Conservation (phyloP, 2,329 filamentous ascomycete genomes). For the Diplocarpon rosae region DNA sequence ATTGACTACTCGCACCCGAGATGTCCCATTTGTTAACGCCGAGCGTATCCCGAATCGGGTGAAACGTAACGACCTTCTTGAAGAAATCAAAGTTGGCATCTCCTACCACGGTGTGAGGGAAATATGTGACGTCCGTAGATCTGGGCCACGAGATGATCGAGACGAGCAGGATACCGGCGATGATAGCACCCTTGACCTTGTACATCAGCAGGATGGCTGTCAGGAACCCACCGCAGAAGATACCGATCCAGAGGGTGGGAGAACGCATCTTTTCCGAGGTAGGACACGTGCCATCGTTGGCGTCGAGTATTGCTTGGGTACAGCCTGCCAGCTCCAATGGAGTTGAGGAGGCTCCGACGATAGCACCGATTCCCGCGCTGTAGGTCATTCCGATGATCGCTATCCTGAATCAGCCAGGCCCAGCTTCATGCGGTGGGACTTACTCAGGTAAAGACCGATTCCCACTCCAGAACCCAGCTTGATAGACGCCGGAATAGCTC, state of each 20-base stretch:
- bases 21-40: conserved; percentile 67
- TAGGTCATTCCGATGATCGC: conserved; percentile 66
- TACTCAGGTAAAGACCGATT: conserved; percentile 65
- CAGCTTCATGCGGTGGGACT: conserved; percentile 21
- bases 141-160: conserved; percentile 85
- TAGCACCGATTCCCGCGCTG: conserved; percentile 68
- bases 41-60: conserved; percentile 59
- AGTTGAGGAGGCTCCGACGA: conserved; percentile 56
- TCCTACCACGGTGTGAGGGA: conserved; percentile 61
- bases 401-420: background rate
- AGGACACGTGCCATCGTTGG: conserved; percentile 44
- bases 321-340: conserved; percentile 63
- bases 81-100: conserved; percentile 73
- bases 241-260: conserved; percentile 77
- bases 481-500: conserved; percentile 72
- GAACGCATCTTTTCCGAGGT: conserved; percentile 66
- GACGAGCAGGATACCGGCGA: conserved; percentile 71
- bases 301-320: conserved; percentile 9
- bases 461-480: conserved; percentile 83
- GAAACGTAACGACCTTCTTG: conserved; percentile 77
- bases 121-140: conserved; percentile 64
- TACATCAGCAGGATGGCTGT: conserved; percentile 76
- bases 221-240: conserved; percentile 74
- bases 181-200: conserved; percentile 77
- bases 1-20: conserved; percentile 53